Evolutionary conservation across 768 basidiomycete species (phyloP).

Genomic region (Albatrellus ellisii): DNA sequence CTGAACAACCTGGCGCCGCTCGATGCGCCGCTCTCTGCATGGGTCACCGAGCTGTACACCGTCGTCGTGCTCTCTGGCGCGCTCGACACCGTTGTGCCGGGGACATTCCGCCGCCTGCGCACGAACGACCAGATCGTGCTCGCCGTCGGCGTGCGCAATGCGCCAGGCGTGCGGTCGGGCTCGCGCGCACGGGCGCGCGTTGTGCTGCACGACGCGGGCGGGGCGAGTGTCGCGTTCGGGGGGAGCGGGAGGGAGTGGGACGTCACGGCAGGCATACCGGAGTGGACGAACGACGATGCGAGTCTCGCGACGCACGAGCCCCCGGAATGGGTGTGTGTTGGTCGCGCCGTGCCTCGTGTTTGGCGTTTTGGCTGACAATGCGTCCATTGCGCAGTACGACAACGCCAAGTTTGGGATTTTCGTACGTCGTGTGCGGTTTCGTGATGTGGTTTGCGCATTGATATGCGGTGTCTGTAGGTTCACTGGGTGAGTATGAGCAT

Average conservation of each 20-base stretch:
- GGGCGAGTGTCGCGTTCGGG: conserved; percentile 23
- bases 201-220: conserved; percentile 22
- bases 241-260: conserved; percentile 21
- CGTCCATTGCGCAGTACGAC: not conserved
- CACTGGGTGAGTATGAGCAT: not conserved
- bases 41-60: conserved; percentile 15
- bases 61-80: conserved; percentile 9
- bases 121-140: conserved; percentile 37
- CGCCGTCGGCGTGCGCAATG: conserved; percentile 29
- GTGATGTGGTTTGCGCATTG: not conserved
- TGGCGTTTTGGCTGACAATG: not conserved
- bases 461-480: not conserved
- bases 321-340: not conserved
- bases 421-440: not conserved
- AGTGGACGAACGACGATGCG: conserved; percentile 26
- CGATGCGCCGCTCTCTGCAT: conserved; percentile 21
- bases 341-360: not conserved
- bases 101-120: conserved; percentile 31
- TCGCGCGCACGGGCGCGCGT: not conserved
- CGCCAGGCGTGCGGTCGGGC: conserved; percentile 11
- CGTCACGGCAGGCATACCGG: conserved; percentile 24
- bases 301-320: conserved; percentile 31
- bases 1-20: conserved; percentile 35
- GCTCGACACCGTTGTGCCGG: conserved; percentile 30
- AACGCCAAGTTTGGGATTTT: not conserved